Percentiles rank a stretch among this genome's conserved stretches.
These are phyloP conservation scores for Neofusicoccum kwambonambiense DNA, from an alignment of 2,329 filamentous ascomycete species.

Conservation along the genomic window DNA sequence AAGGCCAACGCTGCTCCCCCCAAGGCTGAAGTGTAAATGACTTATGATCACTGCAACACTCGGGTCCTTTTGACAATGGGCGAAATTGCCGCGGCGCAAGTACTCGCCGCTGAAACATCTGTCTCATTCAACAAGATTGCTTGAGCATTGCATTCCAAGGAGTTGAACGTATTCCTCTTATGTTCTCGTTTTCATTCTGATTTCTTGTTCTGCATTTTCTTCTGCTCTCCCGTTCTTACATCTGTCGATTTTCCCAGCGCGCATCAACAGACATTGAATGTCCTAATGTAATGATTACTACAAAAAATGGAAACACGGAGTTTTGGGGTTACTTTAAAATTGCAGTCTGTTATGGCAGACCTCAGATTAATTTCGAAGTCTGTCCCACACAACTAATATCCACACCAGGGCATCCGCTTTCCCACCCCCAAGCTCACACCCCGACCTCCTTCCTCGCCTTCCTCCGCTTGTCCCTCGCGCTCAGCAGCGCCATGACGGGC, in stretches of 20 bases:
- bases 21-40: constrained; percentile 26
- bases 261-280: background rate
- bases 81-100: background rate
- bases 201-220: background rate
- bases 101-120: background rate
- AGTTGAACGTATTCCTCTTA: background rate
- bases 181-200: background rate
- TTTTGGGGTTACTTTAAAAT: background rate
- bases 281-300: constrained; percentile 14
- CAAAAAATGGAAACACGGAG: constrained; percentile 1
- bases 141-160: background rate
- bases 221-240: background rate
- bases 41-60: background rate
- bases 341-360: too few species aligned
- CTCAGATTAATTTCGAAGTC: too few species aligned
- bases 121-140: constrained; percentile 1
- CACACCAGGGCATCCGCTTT: too few species aligned
- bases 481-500: constrained; percentile 5
- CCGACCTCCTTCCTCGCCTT: background rate
- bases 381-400: background rate
- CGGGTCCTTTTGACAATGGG: too few species aligned
- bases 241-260: background rate
- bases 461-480: constrained; percentile 1
- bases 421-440: background rate
- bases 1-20: constrained; percentile 36